Evolutionary conservation across 768 basidiomycete species (phyloP).

Genomic region (Tricholoma hemisulphureum): DNA sequence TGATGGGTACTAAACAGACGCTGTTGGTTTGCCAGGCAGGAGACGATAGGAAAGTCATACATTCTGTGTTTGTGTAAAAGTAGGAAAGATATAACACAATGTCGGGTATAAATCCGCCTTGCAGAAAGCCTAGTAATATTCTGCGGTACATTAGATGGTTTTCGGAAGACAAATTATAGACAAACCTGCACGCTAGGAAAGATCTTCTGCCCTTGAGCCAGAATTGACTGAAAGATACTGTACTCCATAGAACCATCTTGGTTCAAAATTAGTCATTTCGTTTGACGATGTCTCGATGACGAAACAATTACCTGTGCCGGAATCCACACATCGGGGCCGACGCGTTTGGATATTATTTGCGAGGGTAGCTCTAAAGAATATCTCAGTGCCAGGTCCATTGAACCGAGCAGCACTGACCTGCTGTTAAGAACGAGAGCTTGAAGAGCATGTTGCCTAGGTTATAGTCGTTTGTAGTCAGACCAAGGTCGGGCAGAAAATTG

Average conservation of each 20-base stretch:
- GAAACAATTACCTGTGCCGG: slow-evolving; percentile 45
- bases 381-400: not conserved
- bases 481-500: slow-evolving; percentile 62
- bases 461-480: slow-evolving; percentile 61
- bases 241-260: slow-evolving; percentile 57
- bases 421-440: slow-evolving; percentile 44
- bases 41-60: slow-evolving; percentile 31
- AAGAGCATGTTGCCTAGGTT: slow-evolving; percentile 64
- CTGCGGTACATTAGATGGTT: not conserved
- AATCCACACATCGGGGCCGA: slow-evolving; percentile 69
- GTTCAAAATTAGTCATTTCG: not conserved
- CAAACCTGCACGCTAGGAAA: slow-evolving; percentile 54
- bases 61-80: slow-evolving; percentile 58
- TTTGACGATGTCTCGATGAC: not conserved
- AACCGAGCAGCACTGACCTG: slow-evolving; percentile 27
- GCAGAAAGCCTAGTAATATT: slow-evolving; percentile 52
- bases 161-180: not conserved
- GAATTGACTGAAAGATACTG: slow-evolving; percentile 55
- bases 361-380: slow-evolving; percentile 53
- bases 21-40: not conserved
- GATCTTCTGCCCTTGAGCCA: slow-evolving; percentile 52
- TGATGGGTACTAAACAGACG: slow-evolving; percentile 48
- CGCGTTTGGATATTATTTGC: slow-evolving; percentile 62
- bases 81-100: slow-evolving; percentile 64
- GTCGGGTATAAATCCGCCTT: slow-evolving; percentile 67